Base-by-base conservation (phyloP, 23 red algal genomes). In the Gracilaria gracilis region DNA sequence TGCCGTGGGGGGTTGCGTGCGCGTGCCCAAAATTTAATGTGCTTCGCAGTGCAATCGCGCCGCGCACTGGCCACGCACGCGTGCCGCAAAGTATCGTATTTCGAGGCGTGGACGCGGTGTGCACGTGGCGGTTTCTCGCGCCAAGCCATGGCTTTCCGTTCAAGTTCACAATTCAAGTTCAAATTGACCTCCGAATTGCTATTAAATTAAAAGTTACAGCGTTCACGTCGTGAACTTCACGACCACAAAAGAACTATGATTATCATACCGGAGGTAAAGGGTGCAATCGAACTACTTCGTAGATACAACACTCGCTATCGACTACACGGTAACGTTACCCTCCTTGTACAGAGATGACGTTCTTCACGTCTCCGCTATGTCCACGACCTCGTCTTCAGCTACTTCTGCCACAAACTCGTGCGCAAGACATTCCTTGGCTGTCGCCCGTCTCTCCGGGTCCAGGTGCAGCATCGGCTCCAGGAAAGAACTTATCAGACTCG, bases 391-490 rank as follows among this genome's bases (percentile, higher is more conserved):
- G 9, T 13, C 70, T 21, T 75, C 75, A 17, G 13, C 67, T 8
- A 49, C 37, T 40, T 87, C 76, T 27, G 61, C 82, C 47, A 95
- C 83, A 83, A 93, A 98, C 38, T 75, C 57, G 61, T 95, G 93
- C 37, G 55, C 39, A 47, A 95, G 71, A 38, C 87, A 90, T 32
- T 95, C 77, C n/a, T 88, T 88, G 0, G 92, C 92, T 11, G 76
- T 95, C 40, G 75, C 90, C 50, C 96, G 87, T 40, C 95, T 85
- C 33, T 39, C 75, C 0, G 87, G 87, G 28, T 95, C 84, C 6
- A 98, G 54, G 33, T 51, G 27, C 29, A 98, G 80, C 96, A 98
- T 98, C 17, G 79, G 87, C 27, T 85, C 62, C 57, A 98, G 51
- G 67, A 95, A 93, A 0, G 71, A 81, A 13, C 81, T 93, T 32